Base-by-base conservation (phyloP, 495 filamentous ascomycete genomes). In the Podospora pseudopauciseta region DNA sequence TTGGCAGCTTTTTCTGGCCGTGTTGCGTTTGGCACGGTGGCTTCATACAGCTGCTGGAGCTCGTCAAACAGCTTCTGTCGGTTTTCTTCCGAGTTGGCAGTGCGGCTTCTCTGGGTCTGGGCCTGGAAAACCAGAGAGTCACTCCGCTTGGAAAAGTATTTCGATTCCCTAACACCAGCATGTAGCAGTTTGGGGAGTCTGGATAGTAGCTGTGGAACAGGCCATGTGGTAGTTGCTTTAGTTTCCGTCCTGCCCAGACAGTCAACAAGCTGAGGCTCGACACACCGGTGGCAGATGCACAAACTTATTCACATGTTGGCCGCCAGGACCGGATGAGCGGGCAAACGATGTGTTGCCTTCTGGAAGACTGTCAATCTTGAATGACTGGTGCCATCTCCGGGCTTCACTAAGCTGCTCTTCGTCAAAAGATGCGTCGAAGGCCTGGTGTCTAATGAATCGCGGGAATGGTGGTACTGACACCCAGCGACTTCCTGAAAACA, bases 281-380 rank as follows among this genome's bases (percentile, higher is more conserved):
- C n/a, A 58, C n/a, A 58, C 55, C 0, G 55, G n/a, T 13, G 7
- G 6, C 18, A 18, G 55, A 26, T 20, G 44, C 55, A 83, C 87
- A 69, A 82, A 97, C 94, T 97, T 97, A 79, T 99, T 99, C 58
- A 95, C 92, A 80, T 97, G 94, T 75, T 99, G 95, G 5, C 95
- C 95, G 20, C 95, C 95, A 11, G 94, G 91, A 0, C 95, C 95
- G 66, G 92, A 92, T n/a, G 94, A 94, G 27, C 93, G 85, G 68
- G 91, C 92, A 76, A 90, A 97, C 6, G 83, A 87, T 26, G 94
- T 79, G 63, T 88, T 85, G 64, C 89, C 86, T 64, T 82, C 86
- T 39, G 92, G 92, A 53, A 97, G 85, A 13, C 81, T 83, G 20
- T 82, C 82, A 20, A 83, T 74, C 65, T 85, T 80, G 73, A 97